Evolutionary conservation across 176 grass and related monocot species (phyloP), one percentile per base, ranked within the genome.

Genomic region (Oryza longistaminata): DNA sequence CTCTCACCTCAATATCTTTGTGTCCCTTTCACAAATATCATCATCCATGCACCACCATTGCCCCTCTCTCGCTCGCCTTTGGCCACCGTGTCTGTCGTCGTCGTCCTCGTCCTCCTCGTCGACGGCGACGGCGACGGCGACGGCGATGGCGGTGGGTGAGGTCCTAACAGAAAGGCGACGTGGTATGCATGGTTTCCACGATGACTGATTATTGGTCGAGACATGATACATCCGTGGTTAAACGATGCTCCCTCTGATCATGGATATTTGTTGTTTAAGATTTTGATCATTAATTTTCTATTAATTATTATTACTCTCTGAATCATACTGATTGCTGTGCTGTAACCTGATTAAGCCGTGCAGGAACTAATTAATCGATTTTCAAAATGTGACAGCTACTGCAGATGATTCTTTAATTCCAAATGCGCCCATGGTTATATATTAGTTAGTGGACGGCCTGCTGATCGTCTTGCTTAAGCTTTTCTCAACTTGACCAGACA

Each of bases 401-500:
- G 19, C 17, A 52, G 25, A 39, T 76, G 25, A 39, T 82, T 15
- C 43, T 52, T 43, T 10, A 43, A 43, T 40, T 40, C 39, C 39
- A 40, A 40, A 40, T 8, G 39, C 35, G 35, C 35, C 35, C 5
- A 6, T 31, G 39, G 39, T 40, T 43, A 43, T 43, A 43, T 43
- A 43, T 43, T 21, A n/a, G 19, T n/a, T 62, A 24, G 44, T 79
- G 68, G 55, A 61, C 11, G 7, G 10, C 15, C 5, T 14, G 26
- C 3, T 81, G 6, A 9, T 75, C 25, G 11, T 64, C 73, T 82
- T 82, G 65, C 21, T 83, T 52, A 29, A 55, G 69, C 45, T 53
- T 70, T 82, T 88, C 67, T 88, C 60, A 77, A 71, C 42, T 22
- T 29, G 74, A 77, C 67, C 67, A 78, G 77, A 78, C 74, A 83